Evolutionary conservation across 73 alveolate species (phyloP).

Genomic region (Symbiodinium natans): DNA sequence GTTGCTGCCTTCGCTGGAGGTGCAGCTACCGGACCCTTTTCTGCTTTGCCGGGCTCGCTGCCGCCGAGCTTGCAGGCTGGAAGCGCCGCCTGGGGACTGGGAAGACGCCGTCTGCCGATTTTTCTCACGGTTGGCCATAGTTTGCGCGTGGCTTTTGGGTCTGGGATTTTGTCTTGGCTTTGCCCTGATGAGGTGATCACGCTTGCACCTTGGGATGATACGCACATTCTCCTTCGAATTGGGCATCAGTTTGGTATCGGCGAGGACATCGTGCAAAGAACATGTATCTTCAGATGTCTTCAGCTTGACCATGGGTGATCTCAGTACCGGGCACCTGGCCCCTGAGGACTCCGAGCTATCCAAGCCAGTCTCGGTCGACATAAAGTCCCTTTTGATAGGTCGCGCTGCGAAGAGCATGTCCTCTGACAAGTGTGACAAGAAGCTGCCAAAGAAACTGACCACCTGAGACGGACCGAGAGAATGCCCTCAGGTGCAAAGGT

Average conservation of each 20-base stretch:
- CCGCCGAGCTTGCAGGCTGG: not conserved
- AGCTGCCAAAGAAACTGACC: too few species aligned
- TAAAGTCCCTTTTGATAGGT: conserved; percentile 40
- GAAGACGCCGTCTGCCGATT: too few species aligned
- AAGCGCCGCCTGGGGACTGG: not conserved
- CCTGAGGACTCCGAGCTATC: conserved; percentile 45
- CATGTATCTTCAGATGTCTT: not conserved
- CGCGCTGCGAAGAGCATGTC: not conserved
- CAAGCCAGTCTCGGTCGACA: conserved; percentile 25
- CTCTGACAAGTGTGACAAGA: too few species aligned
- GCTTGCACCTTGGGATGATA: conserved; percentile 32
- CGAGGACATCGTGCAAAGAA: not conserved
- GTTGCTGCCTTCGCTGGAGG: too few species aligned
- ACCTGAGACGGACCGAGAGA: too few species aligned
- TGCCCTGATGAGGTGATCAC: not conserved
- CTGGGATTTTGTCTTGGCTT: not conserved
- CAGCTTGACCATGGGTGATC: not conserved
- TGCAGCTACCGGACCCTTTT: not conserved
- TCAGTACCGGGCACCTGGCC: not conserved
- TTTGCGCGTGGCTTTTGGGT: too few species aligned
- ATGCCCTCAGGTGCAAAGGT: conserved; percentile 16
- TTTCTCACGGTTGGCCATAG: too few species aligned
- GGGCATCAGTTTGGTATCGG: conserved; percentile 69
- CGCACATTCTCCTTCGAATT: conserved; percentile 43
- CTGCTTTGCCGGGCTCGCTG: not conserved